These are phyloP conservation scores for Phytophthora citricola DNA, from an alignment of 352 stramenopile genomes.

Conservation along the genomic window DNA sequence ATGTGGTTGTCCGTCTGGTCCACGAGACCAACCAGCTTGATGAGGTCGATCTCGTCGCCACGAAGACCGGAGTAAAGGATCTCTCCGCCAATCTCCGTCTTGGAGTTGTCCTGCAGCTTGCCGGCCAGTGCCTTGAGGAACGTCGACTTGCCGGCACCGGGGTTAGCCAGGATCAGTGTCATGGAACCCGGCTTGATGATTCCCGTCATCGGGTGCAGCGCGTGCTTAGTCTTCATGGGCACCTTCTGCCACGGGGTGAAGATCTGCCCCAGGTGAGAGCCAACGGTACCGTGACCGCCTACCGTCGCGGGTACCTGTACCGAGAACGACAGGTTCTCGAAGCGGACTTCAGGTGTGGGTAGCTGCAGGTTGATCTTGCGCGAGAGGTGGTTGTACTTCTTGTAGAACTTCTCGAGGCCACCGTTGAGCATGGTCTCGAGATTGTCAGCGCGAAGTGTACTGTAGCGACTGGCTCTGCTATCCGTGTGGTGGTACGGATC, in stretches of 20 bases:
- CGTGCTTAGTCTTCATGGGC: constrained; percentile 49
- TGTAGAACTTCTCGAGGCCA: constrained; percentile 80
- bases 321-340: constrained; percentile 79
- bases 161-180: constrained; percentile 75
- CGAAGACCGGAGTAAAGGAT: constrained; percentile 67
- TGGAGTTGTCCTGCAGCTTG: constrained; percentile 55
- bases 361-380: constrained; percentile 63
- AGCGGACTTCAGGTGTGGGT: constrained; percentile 61
- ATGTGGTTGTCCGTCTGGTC: constrained; percentile 49
- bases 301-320: constrained; percentile 57
- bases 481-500: constrained; percentile 56
- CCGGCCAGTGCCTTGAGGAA: constrained; percentile 78
- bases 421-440: constrained; percentile 71
- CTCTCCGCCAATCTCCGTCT: constrained; percentile 61
- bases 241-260: constrained; percentile 62
- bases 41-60: constrained; percentile 63
- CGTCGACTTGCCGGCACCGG: constrained; percentile 77
- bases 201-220: constrained; percentile 81
- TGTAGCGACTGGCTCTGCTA: constrained; percentile 35
- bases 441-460: constrained; percentile 64
- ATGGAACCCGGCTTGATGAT: constrained; percentile 78
- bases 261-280: constrained; percentile 52
- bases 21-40: constrained; percentile 71
- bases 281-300: constrained; percentile 65
- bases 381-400: constrained; percentile 81